phyloP scores from a whole-genome alignment of 257 asterid species.

The Catharanthus roseus region DNA sequence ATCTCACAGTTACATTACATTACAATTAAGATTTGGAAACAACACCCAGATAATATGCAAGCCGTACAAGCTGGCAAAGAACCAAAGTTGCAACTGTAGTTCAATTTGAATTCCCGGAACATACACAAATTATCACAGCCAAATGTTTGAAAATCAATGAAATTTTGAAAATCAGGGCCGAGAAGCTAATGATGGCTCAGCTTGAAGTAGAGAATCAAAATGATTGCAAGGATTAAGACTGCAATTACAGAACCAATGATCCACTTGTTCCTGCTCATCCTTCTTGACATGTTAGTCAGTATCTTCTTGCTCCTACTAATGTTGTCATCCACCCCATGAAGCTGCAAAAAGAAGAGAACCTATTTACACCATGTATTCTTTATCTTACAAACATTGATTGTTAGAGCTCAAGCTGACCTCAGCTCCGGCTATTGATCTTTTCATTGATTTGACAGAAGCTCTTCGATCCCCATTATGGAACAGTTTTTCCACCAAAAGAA shows the following conservation, averaged over 20 bases:
- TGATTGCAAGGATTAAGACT: slow-evolving; percentile 44
- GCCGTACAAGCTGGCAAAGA: not conserved
- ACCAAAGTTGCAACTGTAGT: not conserved
- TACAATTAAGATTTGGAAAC: not conserved
- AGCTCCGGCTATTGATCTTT: not conserved
- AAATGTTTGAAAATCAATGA: not conserved
- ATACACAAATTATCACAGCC: not conserved
- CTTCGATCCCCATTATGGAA: not conserved
- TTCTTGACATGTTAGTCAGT: slow-evolving; percentile 60
- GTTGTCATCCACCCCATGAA: slow-evolving; percentile 77
- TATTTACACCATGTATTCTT: no score
- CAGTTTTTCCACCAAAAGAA: not conserved
- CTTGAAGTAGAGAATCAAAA: slow-evolving; percentile 65
- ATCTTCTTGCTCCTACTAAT: slow-evolving; percentile 66
- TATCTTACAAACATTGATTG: not conserved
- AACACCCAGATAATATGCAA: not conserved
- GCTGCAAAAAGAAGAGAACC: slow-evolving; percentile 35
- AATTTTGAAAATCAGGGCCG: slow-evolving; percentile 5
- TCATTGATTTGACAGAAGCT: not conserved
- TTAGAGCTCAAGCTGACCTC: not conserved
- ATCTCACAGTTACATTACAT: not conserved
- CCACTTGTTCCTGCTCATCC: slow-evolving; percentile 81
- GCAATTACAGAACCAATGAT: slow-evolving; percentile 51
- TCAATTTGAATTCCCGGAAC: not conserved
- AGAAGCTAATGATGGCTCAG: slow-evolving; percentile 32